Percentiles rank a stretch among this genome's conserved stretches.
phyloP scores from a whole-genome alignment of 441 rosid species.

The Bruguiera hainesii region DNA sequence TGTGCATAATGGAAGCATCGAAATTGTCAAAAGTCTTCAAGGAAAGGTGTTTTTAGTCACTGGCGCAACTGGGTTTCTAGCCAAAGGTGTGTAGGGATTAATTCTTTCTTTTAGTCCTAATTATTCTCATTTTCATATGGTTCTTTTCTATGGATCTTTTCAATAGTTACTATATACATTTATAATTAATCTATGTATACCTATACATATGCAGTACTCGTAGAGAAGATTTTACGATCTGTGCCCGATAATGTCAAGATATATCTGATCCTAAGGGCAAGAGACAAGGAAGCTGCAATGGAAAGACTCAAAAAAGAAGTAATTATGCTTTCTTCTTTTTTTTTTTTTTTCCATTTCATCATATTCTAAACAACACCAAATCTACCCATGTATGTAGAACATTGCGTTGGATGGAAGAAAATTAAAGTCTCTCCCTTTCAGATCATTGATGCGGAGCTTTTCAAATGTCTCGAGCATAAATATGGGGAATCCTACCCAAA shows the following conservation, averaged over 20 bases:
- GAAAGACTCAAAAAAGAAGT: slow-evolving; percentile 18
- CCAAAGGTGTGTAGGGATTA: slow-evolving; percentile 15
- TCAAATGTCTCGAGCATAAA: slow-evolving; percentile 12
- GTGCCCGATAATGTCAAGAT: slow-evolving; percentile 18
- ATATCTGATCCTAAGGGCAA: slow-evolving; percentile 20
- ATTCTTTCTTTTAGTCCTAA: no score
- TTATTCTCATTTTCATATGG: no score
- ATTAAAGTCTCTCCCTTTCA: no score
- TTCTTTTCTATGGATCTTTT: no score
- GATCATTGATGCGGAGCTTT: slow-evolving; percentile 14
- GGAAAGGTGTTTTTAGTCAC: slow-evolving; percentile 29
- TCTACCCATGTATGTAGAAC: no score
- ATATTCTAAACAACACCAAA: neutral
- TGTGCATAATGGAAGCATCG: neutral
- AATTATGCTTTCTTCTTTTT: neutral
- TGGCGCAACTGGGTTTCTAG: slow-evolving; percentile 31
- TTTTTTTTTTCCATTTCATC: neutral
- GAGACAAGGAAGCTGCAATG: slow-evolving; percentile 8
- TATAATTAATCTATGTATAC: neutral
- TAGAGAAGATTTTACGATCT: slow-evolving; percentile 27
- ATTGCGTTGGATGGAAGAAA: no score
- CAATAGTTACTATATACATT: neutral
- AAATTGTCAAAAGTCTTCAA: slow-evolving; percentile 21
- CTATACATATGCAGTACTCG: neutral
- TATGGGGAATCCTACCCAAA: slow-evolving; percentile 17